Percentiles rank a stretch among this genome's conserved stretches.
Evolutionary conservation across 2,329 filamentous ascomycete species (phyloP).

Genomic region (Fusarium nisikadoi): DNA sequence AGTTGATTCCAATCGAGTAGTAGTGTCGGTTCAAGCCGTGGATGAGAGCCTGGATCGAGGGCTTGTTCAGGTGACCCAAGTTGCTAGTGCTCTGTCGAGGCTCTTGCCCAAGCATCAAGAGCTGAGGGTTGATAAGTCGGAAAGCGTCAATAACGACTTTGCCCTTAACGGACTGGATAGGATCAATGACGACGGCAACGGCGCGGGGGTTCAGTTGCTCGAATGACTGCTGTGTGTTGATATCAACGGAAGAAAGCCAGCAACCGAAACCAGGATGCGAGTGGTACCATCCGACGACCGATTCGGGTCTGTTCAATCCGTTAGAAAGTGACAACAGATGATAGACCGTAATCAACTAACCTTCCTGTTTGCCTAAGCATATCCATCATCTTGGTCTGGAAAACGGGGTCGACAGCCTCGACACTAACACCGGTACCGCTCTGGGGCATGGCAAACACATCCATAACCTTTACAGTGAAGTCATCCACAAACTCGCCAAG

Average conservation of each 20-base stretch:
- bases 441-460: constrained; percentile 99
- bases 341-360: constrained; percentile 60
- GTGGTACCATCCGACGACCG: constrained; percentile 99
- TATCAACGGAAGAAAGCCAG: constrained; percentile 98
- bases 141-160: constrained; percentile 99
- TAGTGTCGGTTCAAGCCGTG: constrained; percentile 98
- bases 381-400: constrained; percentile 99
- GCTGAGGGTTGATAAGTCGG: constrained; percentile 97
- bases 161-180: constrained; percentile 98
- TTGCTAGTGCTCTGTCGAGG: constrained; percentile 98
- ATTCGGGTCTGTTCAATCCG: constrained; percentile 76
- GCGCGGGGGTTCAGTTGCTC: constrained; percentile 97
- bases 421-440: constrained; percentile 98
- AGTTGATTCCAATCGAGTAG: constrained; percentile 99
- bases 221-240: constrained; percentile 99
- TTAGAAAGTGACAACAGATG: constrained; percentile 26
- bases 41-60: constrained; percentile 98
- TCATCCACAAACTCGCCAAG: constrained; percentile 98
- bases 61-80: constrained; percentile 97
- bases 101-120: constrained; percentile 97
- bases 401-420: constrained; percentile 97
- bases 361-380: constrained; percentile 98
- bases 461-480: constrained; percentile 97
- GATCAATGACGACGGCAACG: constrained; percentile 97
- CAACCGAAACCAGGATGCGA: constrained; percentile 99